Evolutionary conservation across 176 grass and related monocot species (phyloP), one percentile per base, ranked within the genome.

Genomic region (Zoysia japonica): DNA sequence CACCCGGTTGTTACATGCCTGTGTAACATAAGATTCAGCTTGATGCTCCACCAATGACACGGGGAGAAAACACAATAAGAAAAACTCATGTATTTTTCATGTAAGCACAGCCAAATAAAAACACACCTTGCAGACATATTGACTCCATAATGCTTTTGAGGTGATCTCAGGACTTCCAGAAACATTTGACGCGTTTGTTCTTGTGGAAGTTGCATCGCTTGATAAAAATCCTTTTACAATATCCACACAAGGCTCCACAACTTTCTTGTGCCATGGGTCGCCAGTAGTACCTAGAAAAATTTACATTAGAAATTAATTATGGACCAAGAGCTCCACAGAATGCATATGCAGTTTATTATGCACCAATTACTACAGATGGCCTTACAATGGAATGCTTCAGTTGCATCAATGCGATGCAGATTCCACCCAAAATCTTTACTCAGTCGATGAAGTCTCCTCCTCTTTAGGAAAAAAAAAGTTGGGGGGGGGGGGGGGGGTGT

Each of bases 371-470:
- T 72, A 49, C 6, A 69, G 9, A 74, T 53, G 19, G 3, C 46
- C 85, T 84, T 87, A 98, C 92, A 79, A 68, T 69, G 49, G 82
- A 98, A 94, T 62, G 96, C 92, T 87, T 94, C 82, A 12, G 96
- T 98, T 55, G 82, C 92, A 47, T 98, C 90, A 56, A 94, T 70
- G 9, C 39, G 78, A 47, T 89, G 89, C 81, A 98, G 91, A 60
- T 94, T 76, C 90, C 96, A 98, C 74, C 90, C 96, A 43, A 94
- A 98, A 57, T 89, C 71, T 89, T 94, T 59, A 57, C 79, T 82
- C 80, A 98, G 70, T 41, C 81, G 71, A 79, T 85, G 75, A 51
- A 94, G 72, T 50, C 92, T 84, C 78, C 92, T 79, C 61, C 84
- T 93, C 96, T 90, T 35, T 19, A 28, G 8, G 9, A 20, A 9